Base-by-base conservation (phyloP, 176 grass and related monocot genomes). In the Alloteropsis semialata region DNA sequence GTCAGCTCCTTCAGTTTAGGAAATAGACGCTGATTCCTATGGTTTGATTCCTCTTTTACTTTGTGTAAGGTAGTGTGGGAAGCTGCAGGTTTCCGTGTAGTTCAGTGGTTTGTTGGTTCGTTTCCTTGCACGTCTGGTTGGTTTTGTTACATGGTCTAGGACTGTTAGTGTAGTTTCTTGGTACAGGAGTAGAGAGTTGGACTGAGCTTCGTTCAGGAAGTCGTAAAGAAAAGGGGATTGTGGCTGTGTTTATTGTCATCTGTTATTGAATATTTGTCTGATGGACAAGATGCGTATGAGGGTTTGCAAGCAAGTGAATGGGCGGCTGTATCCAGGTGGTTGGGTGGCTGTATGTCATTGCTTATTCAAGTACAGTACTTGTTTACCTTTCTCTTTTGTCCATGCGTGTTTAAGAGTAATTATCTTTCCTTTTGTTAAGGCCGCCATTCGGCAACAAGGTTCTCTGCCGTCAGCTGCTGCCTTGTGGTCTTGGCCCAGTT, bases 1-100 rank as follows among this genome's bases (percentile, higher is more conserved):
- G 78, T 98, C 28, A 93, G 87, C 72, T 96, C 93, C 56, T 92
- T 99, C 61, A 90, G 92, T 55, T 80, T 92, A 38, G 83, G 75
- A 30, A 82, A 79, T 13, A 79, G 82, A 24, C 84, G 74, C 10
- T 77, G 50, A 73, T 27, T 38, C 25, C 15, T 22, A 53, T 2
- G 5, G 17, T 55, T 57, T 72, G 0, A 10, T 7, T 51, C 38
- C 19, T 68, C 17, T 22, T 42, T 19, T 38, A 16, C 8, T 3
- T 56, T 71, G 27, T 5, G 56, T 24, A 32, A 48, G n/a, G 7
- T 67, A 39, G 48, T 60, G 59, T 73, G 8, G 72, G 72, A 55
- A 64, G 55, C 63, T 85, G 10, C 28, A 64, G 27, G 55, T 38
- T 36, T 68, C n/a, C 49, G 42, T 78, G 44, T 55, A 70, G 64